phyloP scores from a whole-genome alignment of 169 alveolate genomes.

The Plasmodium gallinaceum region DNA sequence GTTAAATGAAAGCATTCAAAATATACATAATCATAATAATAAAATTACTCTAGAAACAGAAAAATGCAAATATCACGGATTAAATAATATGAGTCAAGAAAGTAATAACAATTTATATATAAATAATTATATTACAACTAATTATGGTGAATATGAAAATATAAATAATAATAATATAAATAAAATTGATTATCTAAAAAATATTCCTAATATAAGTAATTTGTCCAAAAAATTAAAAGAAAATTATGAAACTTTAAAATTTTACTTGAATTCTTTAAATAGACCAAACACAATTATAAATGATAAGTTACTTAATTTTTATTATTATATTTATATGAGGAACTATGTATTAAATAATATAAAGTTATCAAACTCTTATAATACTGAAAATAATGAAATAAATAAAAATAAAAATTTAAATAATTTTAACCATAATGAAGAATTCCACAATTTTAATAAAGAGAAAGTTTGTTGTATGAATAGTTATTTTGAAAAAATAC shows the following conservation, averaged over 20 bases:
- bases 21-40: not conserved
- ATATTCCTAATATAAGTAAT: constrained; percentile 16
- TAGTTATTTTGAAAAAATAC: too few species aligned
- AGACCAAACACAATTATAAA: not conserved
- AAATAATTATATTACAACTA: not conserved
- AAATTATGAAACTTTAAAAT: constrained; percentile 15
- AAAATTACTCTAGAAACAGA: not conserved
- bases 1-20: not conserved
- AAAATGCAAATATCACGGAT: constrained; percentile 16
- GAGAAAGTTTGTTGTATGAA: too few species aligned
- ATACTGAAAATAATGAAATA: not conserved
- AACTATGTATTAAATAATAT: not conserved
- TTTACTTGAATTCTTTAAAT: constrained; percentile 16
- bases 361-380: not conserved
- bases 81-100: constrained; percentile 14
- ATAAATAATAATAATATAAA: not conserved
- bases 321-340: constrained; percentile 14
- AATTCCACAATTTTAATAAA: not conserved
- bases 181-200: not conserved
- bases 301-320: constrained; percentile 3
- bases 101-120: not conserved
- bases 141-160: not conserved
- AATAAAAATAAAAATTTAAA: not conserved
- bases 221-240: constrained; percentile 7
- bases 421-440: not conserved